A percentile compares a stretch with the other conserved stretches of the same genome.
These are phyloP conservation scores for Phytophthora parvispora DNA, from an alignment of 352 stramenopile species.

Conservation along the genomic window DNA sequence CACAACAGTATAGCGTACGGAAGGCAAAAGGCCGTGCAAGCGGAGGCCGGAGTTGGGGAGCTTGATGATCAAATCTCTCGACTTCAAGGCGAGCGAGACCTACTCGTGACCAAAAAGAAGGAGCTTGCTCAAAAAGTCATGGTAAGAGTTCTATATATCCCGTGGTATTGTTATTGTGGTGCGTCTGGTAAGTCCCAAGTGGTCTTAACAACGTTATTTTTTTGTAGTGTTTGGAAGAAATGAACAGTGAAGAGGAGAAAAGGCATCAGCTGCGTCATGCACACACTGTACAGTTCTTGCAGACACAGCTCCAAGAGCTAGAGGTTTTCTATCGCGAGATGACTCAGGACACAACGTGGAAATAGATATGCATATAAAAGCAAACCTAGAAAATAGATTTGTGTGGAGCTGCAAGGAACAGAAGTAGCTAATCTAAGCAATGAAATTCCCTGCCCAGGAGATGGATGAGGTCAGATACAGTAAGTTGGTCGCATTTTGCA, in stretches of 20 bases:
- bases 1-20: conserved; percentile 83
- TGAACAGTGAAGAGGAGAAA: conserved; percentile 33
- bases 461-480: too few relatives aligned
- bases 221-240: conserved; percentile 35
- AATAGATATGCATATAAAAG: too few relatives aligned
- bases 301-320: conserved; percentile 45
- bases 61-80: conserved; percentile 49
- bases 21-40: conserved; percentile 76
- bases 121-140: conserved; percentile 30
- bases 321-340: conserved; percentile 55
- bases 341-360: conserved; percentile 41
- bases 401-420: too few relatives aligned
- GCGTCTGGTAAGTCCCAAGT: neutral
- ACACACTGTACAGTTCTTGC: conserved; percentile 48
- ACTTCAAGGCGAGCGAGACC: conserved; percentile 40
- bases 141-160: conserved; percentile 18
- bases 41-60: conserved; percentile 59
- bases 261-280: conserved; percentile 38
- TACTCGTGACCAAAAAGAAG: conserved; percentile 28
- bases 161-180: neutral
- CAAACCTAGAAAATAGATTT: too few relatives aligned
- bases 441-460: too few relatives aligned
- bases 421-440: too few relatives aligned
- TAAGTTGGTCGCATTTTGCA: too few relatives aligned
- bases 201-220: neutral